These are phyloP conservation scores for Aspergillus conjunctus DNA, from an alignment of 495 filamentous ascomycete species.

Conservation along the genomic window DNA sequence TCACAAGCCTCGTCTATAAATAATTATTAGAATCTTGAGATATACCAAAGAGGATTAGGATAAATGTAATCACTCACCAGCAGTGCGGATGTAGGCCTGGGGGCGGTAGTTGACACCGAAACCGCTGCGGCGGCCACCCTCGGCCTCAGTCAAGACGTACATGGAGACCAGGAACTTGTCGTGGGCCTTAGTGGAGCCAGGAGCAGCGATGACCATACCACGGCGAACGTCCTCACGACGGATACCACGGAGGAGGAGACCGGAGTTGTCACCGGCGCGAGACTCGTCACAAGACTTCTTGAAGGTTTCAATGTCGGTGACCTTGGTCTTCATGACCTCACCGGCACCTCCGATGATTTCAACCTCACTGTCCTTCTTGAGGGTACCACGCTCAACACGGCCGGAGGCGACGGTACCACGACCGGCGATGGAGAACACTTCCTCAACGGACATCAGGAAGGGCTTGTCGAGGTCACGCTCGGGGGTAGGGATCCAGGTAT, in stretches of 20 bases:
- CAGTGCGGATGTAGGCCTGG: slow-evolving; percentile 92
- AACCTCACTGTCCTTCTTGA: slow-evolving; percentile 91
- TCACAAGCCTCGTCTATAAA: slow-evolving; percentile 71
- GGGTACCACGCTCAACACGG: slow-evolving; percentile 90
- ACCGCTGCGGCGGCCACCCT: slow-evolving; percentile 92
- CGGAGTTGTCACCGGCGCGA: slow-evolving; percentile 96
- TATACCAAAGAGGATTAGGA: background rate
- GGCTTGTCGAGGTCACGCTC: slow-evolving; percentile 91
- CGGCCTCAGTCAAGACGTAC: slow-evolving; percentile 96
- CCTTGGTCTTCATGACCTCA: slow-evolving; percentile 89
- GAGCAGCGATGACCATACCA: slow-evolving; percentile 88
- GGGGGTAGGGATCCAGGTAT: slow-evolving; percentile 95
- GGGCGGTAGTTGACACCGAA: slow-evolving; percentile 94
- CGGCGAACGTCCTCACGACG: slow-evolving; percentile 90
- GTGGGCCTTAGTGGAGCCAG: slow-evolving; percentile 77
- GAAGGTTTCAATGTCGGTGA: slow-evolving; percentile 99
- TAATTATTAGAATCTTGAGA: slow-evolving; percentile 13
- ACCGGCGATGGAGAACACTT: slow-evolving; percentile 96
- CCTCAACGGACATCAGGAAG: slow-evolving; percentile 98
- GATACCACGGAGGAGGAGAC: slow-evolving; percentile 90
- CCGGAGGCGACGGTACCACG: slow-evolving; percentile 97
- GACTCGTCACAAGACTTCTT: slow-evolving; percentile 97
- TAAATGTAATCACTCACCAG: slow-evolving; percentile 53
- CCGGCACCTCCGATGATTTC: slow-evolving; percentile 84
- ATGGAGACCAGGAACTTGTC: slow-evolving; percentile 90